Evolutionary conservation across 768 basidiomycete species (phyloP), one percentile per base, ranked within the genome.

Genomic region (Trametes cinnabarina): DNA sequence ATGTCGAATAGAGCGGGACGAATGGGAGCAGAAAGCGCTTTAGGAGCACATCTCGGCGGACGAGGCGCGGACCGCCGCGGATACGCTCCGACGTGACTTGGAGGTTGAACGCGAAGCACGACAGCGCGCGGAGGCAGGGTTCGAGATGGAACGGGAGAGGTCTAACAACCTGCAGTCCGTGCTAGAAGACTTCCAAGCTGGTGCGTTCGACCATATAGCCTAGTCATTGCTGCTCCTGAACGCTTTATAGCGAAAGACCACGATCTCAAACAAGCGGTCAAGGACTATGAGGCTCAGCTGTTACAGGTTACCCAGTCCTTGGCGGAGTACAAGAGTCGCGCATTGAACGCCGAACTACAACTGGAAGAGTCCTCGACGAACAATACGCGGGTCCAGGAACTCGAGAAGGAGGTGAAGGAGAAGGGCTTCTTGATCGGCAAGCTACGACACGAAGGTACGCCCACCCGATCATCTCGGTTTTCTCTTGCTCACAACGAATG

Each of bases 351-450:
- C 1, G 96, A 99, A 88, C 78, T 90, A 14, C 79, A 85, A 69
- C 73, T 98, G 25, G 85, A 92, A 58, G 91, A 93, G 60, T 80
- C 85, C 5, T 79, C 84, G 34, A 80, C 81, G 5, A 87, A 85
- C 68, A 82, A 83, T 1, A 78, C 83, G 2, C 80, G 83, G 37
- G 86, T 88, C 3, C 80, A 83, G 41, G 83, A 86, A 42, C 75
- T 98, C 2, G 90, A 95, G 71, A 88, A 88, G 69, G 93, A 98
- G 66, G 79, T 97, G 47, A 97, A 94, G 72, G 96, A 98, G 72
- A 98, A 99, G 81, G 88, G 86, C 55, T 74, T 92, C n/a, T 79
- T 97, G 12, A 91, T 97, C n/a, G 90, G 88, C 46, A 98, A 98
- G 71, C 79, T 98, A 57, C 83, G 95, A 46, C 96, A 98, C 66